Evolutionary conservation across 1,284 basidiomycete genomes (phyloP).

Genomic region (Pseudozyma sp.): DNA sequence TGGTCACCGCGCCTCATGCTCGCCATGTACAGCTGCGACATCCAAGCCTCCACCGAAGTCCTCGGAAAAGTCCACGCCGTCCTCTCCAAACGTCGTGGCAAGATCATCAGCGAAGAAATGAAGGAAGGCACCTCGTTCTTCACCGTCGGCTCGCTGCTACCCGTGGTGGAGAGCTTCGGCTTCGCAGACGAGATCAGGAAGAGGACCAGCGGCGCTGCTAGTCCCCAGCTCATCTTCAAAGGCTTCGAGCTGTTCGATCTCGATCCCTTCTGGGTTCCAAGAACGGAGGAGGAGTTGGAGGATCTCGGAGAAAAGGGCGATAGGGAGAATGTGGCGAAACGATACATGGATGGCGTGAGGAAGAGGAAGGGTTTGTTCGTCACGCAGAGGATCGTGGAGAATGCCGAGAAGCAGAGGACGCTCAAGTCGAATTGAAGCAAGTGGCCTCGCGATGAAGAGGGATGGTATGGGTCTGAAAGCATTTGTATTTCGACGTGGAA

Average conservation of each 20-base stretch:
- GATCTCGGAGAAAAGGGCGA: constrained; percentile 97
- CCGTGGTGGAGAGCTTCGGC: constrained; percentile 96
- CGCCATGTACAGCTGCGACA: constrained; percentile 99
- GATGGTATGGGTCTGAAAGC: too few species aligned
- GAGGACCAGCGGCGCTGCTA: constrained; percentile 93
- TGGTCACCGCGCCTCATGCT: constrained; percentile 98
- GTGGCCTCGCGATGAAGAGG: too few species aligned
- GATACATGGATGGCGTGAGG: constrained; percentile 90
- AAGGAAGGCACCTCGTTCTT: constrained; percentile 97
- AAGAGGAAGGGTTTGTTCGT: constrained; percentile 65
- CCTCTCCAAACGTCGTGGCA: constrained; percentile 86
- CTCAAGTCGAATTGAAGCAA: constrained; percentile 63
- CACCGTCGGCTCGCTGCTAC: constrained; percentile 87
- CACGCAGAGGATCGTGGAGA: constrained; percentile 60
- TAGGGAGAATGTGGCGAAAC: constrained; percentile 90
- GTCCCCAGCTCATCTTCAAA: constrained; percentile 94
- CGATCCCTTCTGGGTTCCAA: constrained; percentile 99
- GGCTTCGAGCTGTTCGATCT: constrained; percentile 73
- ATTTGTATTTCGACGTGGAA: constrained; percentile 1
- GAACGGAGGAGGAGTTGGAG: constrained; percentile 96
- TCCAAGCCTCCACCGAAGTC: constrained; percentile 96
- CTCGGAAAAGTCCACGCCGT: constrained; percentile 98
- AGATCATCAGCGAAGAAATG: constrained; percentile 97
- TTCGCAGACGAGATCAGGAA: constrained; percentile 98
- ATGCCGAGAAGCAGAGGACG: constrained; percentile 67